Evolutionary conservation across 2,329 filamentous ascomycete species (phyloP).

Genomic region (Incumbomyces delicatus): DNA sequence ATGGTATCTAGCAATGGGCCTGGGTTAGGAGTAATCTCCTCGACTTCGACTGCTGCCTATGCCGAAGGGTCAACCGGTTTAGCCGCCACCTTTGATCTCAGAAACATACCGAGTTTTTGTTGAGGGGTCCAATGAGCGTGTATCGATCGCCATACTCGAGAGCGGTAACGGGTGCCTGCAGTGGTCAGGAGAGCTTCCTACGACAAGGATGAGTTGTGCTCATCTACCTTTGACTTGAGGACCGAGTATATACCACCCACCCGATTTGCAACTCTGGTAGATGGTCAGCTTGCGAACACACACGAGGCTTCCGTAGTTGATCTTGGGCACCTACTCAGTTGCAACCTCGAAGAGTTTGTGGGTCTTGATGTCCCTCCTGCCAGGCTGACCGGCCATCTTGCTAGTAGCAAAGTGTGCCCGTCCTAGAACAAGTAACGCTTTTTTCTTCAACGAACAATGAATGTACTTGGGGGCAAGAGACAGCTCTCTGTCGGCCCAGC

Average conservation of each 20-base stretch:
- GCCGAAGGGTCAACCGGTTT: slow-evolving; percentile 15
- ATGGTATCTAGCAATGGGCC: slow-evolving; percentile 74
- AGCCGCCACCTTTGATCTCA: no score
- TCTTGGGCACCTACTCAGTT: slow-evolving; percentile 67
- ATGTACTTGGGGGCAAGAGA: neutral
- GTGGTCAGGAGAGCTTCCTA: neutral
- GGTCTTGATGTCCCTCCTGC: slow-evolving; percentile 70
- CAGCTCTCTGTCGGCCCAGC: neutral
- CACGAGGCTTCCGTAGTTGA: slow-evolving; percentile 51
- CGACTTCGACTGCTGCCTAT: slow-evolving; percentile 93
- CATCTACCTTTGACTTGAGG: slow-evolving; percentile 71
- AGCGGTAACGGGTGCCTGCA: slow-evolving; percentile 74
- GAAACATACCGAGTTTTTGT: slow-evolving; percentile 67
- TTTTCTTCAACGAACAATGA: no score
- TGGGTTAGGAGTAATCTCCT: slow-evolving; percentile 76
- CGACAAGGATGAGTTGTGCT: neutral
- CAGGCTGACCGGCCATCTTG: slow-evolving; percentile 20
- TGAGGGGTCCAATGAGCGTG: slow-evolving; percentile 87
- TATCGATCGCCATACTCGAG: slow-evolving; percentile 98
- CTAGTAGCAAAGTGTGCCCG: slow-evolving; percentile 2
- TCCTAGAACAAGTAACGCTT: neutral
- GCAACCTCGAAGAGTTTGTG: slow-evolving; percentile 95
- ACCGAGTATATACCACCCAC: slow-evolving; percentile 99
- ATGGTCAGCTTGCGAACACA: slow-evolving; percentile 17
- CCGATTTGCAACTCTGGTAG: slow-evolving; percentile 28